Evolutionary conservation across 345 rosid genomes (phyloP).

Genomic region (Populus simonii): DNA sequence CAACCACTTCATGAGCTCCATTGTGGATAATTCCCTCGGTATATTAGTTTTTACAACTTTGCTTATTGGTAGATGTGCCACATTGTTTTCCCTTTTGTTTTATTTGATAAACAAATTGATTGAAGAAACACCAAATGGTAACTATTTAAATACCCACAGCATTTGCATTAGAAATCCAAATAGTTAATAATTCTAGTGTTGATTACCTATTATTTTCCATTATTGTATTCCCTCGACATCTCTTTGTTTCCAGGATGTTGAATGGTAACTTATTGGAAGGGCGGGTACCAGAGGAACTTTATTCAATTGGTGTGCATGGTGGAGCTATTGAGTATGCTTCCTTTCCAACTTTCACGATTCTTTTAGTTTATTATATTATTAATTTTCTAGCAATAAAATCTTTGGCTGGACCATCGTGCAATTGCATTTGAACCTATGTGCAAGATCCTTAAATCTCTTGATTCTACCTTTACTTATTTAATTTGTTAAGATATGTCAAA

Average conservation of each 20-base stretch:
- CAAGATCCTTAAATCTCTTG: not conserved
- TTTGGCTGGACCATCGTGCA: not conserved
- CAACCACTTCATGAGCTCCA: not conserved
- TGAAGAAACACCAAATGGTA: not conserved
- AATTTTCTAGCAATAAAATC: not conserved
- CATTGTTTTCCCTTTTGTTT: not conserved
- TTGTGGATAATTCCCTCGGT: not conserved
- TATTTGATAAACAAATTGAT: not conserved
- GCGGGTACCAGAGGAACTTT: slow-evolving; percentile 77
- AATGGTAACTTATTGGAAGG: slow-evolving; percentile 74
- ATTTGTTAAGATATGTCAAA: not conserved
- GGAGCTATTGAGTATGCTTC: slow-evolving; percentile 81
- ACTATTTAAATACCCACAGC: not conserved
- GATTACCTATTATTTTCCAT: slow-evolving; percentile 4
- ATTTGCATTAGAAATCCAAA: not conserved
- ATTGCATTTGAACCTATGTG: not conserved
- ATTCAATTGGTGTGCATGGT: slow-evolving; percentile 86
- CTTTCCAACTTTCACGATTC: not conserved
- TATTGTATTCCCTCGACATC: not conserved
- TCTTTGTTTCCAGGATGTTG: slow-evolving; percentile 47
- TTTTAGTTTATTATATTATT: not conserved
- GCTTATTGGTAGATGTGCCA: not conserved
- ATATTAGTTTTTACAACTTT: not conserved
- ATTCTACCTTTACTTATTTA: not conserved
- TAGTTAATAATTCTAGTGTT: not conserved